Conservation (phyloP, 768 basidiomycete genomes). For the Tulasnella sp. region DNA sequence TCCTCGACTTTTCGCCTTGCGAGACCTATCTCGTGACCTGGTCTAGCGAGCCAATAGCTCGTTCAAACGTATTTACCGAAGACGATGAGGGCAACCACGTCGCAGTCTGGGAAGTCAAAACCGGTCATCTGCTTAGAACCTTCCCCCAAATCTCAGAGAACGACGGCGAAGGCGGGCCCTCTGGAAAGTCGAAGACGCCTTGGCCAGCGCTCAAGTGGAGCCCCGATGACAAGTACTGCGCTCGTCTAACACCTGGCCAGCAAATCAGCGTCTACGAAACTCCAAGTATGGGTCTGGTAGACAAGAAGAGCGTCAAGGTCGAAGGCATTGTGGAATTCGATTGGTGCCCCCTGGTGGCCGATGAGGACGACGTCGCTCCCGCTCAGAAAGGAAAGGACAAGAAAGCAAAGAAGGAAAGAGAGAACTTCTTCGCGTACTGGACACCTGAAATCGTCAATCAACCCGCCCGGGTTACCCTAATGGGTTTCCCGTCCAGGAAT, state of each 20-base stretch:
- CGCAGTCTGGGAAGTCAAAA: constrained; percentile 98
- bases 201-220: constrained; percentile 99
- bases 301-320: constrained; percentile 94
- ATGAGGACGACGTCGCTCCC: constrained; percentile 64
- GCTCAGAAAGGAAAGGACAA: constrained; percentile 34
- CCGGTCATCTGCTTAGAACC: constrained; percentile 82
- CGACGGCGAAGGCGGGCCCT: constrained; percentile 36
- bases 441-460: constrained; percentile 94
- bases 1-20: constrained; percentile 95
- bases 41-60: constrained; percentile 87
- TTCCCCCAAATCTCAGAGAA: constrained; percentile 53
- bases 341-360: constrained; percentile 91
- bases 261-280: constrained; percentile 96
- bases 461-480: constrained; percentile 90
- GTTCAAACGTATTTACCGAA: constrained; percentile 73
- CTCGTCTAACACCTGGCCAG: constrained; percentile 74
- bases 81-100: constrained; percentile 96
- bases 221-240: constrained; percentile 90
- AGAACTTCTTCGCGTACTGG: constrained; percentile 97
- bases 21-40: constrained; percentile 96
- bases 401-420: constrained; percentile 50
- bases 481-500: constrained; percentile 74
- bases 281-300: constrained; percentile 85
- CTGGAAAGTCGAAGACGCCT: constrained; percentile 53
- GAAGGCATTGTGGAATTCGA: constrained; percentile 97